Base-by-base conservation (phyloP, 2,329 filamentous ascomycete species). In the Hymenoscyphus salicellus region DNA sequence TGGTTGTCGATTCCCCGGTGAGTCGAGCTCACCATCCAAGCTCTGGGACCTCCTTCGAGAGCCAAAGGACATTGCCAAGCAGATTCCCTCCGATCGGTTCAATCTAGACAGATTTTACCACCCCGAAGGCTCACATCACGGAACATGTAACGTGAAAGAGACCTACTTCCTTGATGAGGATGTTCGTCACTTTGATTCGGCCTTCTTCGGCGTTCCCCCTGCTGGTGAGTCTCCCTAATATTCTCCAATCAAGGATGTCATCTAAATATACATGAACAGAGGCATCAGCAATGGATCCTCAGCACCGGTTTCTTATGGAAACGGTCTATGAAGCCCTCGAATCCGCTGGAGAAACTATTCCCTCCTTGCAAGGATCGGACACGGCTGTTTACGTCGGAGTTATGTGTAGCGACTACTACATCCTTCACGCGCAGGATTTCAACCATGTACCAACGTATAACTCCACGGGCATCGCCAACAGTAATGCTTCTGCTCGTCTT, bases 401-500 rank as follows among this genome's bases (percentile, higher is more conserved):
- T 0, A 77, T 75, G 64, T 68, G 75, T 1, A 74, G 3, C 11
- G 60, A 62, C 52, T 56, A 38, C n/a, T 4, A 3, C 2, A 30
- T 38, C 26, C 28, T 78, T 65, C 59, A 68, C 2, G 63, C 69
- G 5, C 71, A 72, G 55, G 78, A 81, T 62, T 72, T 75, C 0
- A 78, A 80, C 17, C 72, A 69, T 6, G 61, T 69, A 10, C 69
- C 73, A 11, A 57, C 30, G 0, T 77, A 75, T 33, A 69, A 74
- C 1, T 72, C 72, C 0, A 77, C 73, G 0, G 78, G 79, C 0
- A 71, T 69, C 2, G 70, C 67, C 1, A 62, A 68, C 11, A 72
- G 70, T 5, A 73, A 80, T 2, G 38, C 78, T 3, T 68, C 78
- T 0, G 80, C 80, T 63, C 73, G 79, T 0, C 67, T 81, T 10